Percentiles rank a stretch among this genome's conserved stretches.
Evolutionary conservation across 2,329 filamentous ascomycete species (phyloP).

Genomic region (Neophaeococcomyces aloes): DNA sequence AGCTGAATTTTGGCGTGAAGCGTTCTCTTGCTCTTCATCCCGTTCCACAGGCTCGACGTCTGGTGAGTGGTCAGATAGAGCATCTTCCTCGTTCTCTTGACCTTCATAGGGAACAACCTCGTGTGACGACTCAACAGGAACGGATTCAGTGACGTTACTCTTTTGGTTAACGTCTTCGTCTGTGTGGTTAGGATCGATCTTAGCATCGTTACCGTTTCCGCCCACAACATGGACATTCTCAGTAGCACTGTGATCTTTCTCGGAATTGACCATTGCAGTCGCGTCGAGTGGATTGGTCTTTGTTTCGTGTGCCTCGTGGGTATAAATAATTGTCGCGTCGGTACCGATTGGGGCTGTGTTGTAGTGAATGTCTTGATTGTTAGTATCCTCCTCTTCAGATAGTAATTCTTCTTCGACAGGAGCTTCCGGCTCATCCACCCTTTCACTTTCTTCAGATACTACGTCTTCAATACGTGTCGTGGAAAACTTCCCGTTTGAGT

Average conservation of each 20-base stretch:
- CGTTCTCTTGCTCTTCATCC: not conserved
- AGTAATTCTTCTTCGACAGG: not conserved
- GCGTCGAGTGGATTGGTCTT: not conserved
- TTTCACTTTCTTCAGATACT: not conserved
- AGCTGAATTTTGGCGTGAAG: not conserved
- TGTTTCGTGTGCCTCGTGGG: not conserved
- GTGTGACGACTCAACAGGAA: not conserved
- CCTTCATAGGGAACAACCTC: not conserved
- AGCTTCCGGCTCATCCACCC: not conserved
- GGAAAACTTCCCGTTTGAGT: not conserved
- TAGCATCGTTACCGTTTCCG: not conserved
- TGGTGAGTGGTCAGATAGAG: too few species aligned
- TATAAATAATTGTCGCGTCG: not conserved
- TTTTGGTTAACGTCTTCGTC: not conserved
- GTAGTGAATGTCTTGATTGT: not conserved
- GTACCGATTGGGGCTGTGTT: too few species aligned
- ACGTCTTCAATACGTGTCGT: not conserved
- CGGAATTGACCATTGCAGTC: too few species aligned
- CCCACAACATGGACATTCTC: not conserved
- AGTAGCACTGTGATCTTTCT: not conserved
- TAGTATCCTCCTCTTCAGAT: slow-evolving; percentile 3
- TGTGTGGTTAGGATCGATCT: not conserved
- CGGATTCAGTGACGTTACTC: not conserved
- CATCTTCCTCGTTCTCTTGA: not conserved
- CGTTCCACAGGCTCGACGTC: not conserved